Evolutionary conservation across 352 stramenopile species (phyloP), one percentile per base, ranked within the genome.

Genomic region (Halophytophthora polymorphica): DNA sequence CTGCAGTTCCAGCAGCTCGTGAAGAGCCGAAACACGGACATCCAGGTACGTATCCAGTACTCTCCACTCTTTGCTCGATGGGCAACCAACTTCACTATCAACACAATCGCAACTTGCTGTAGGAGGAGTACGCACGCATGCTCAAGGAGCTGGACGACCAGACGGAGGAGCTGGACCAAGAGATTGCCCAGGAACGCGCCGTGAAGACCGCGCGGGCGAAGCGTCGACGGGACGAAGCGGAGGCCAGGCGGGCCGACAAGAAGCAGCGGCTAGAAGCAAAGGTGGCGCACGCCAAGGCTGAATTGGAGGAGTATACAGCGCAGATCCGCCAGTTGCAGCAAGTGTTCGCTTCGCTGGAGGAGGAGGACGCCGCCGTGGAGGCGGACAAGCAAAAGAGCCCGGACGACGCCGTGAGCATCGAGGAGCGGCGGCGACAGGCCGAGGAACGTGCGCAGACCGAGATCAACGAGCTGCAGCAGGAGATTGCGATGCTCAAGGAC

Each of bases 81-180:
- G 15, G 23, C 42, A 15, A 35, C 10, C 5, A 21, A n/a, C 14
- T 37, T 2, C 1, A 57, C 18, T 15, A 12, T 29, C 7, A 18
- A 33, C n/a, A n/a, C 7, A 15, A 48, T 48, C 12, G 14, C 41
- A 5, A 49, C 43, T 49, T 38, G 28, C 7, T 3, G 31, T 45
- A 73, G 61, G 77, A 88, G 28, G 74, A 87, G 49, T 90, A 87
- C 42, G 70, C 75, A 39, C 77, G 77, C 13, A 86, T 90, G 74
- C 64, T 88, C 8, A 78, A 79, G 47, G 75, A 88, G 38, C 55
- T 88, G 31, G 80, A 90, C 15, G 79, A 90, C 46, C 76, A 88
- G 48, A 67, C 63, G 1, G 74, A 73, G 35, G 53, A 51, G 28
- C 61, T 90, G 21, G 53, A 62, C 40, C 45, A 86, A 55, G 69